Base-by-base conservation (phyloP, 2,329 filamentous ascomycete species). In the Blumeria hordei region DNA sequence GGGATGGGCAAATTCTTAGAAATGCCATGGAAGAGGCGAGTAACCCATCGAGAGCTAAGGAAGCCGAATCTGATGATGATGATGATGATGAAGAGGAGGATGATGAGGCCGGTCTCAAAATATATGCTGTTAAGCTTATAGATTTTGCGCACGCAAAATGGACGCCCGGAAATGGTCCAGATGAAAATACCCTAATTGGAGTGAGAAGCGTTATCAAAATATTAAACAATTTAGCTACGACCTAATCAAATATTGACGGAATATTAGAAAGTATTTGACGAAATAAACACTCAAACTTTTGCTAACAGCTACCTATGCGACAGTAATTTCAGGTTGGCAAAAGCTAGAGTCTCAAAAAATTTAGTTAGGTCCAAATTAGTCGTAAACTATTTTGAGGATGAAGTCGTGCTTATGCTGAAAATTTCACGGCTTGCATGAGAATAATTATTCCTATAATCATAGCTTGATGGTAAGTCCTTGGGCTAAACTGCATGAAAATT, bases 91-190 rank as follows among this genome's bases (percentile, higher is more conserved):
- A 67, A 69, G 35, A 69, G 0, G 65, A 67, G 71, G 72, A 71
- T 1, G 74, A 78, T 0, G 75, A 80, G 1, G 75, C 78, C 2
- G 69, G 72, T 49, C 64, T 69, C 57, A 81, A 81, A 62, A 77
- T 94, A 45, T 86, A 83, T 63, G 76, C 79, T 11, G 73, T 95
- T 53, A 92, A 90, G 65, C 74, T 98, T 59, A 98, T 98, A 62
- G 92, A 98, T 67, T 98, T 98, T 73, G 92, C 92, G 1, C 92
- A 98, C 68, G 92, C 92, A 10, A 70, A 73, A 53, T 96, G 63
- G 81, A 83, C 79, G 1, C 83, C 85, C 0, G 86, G 87, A 0
- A 69, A 83, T 62, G 90, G 90, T 0, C 82, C 84, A 0, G 92
- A 98, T 66, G 82, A 94, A 68, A 96, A 96, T 64, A 71, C 76